Base-by-base conservation (phyloP, 2,329 filamentous ascomycete genomes). In the Xylariaceae sp. region DNA sequence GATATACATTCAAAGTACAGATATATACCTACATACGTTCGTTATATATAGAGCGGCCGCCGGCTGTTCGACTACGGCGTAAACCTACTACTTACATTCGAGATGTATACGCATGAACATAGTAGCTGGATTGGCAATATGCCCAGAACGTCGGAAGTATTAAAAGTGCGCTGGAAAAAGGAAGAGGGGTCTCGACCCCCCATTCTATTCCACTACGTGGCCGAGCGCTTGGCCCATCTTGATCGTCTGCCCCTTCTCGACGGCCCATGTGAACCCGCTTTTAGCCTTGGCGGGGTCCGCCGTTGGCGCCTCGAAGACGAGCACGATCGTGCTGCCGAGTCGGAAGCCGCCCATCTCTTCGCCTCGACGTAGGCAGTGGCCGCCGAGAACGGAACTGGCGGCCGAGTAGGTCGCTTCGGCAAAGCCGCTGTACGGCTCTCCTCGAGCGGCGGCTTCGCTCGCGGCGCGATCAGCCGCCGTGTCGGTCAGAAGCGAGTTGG, bases 301-400 rank as follows among this genome's bases (percentile, higher is more conserved):
- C 57, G 87, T 84, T 0, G 94, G 94, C 10, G 94, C 94, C 76
- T 99, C 95, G 71, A 99, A 99, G 0, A 99, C 92, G 55, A 99
- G 79, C 45, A 99, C 94, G 66, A 99, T 87, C 1, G 93, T 96
- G 73, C 91, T 96, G 17, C 94, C 94, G 2, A 99, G 81, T 77
- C 95, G 91, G 77, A 99, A 99, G 0, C 94, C 95, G 57, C 94
- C 94, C 92, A 99, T 97, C 75, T 99, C 94, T 72, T 97, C 93
- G 42, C 94, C 94, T 50, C 89, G 82, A 64, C 87, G 84, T 57
- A 99, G 77, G 1, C 93, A 88, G 72, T 97, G 87, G 2, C 95
- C 94, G 17, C 85, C 85, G 0, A 99, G 80, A 1, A 96, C 83
- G 2, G 80, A 76, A 69, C 89, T 95, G 1, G 93, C 90, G 13